phyloP scores from a whole-genome alignment of 345 rosid genomes.

The Lepidium aucheri region DNA sequence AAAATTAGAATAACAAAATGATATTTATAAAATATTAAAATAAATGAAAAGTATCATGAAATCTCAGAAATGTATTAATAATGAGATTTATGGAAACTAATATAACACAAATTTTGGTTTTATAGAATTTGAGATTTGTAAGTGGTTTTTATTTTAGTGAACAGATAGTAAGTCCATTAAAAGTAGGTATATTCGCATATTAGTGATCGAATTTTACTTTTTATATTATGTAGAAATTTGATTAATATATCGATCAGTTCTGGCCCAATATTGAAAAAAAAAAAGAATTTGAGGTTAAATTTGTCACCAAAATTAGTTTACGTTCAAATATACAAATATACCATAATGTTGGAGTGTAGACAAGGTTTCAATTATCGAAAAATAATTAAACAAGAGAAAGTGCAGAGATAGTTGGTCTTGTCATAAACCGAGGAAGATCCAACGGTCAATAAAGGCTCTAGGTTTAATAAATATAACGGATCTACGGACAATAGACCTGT shows the following conservation, averaged over 20 bases:
- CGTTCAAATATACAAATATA: neutral
- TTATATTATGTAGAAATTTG: too few species aligned
- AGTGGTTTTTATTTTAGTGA: too few species aligned
- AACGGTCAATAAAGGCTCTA: slow-evolving; percentile 31
- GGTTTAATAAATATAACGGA: neutral
- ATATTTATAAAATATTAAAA: too few species aligned
- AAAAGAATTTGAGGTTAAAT: neutral
- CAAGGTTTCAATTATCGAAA: neutral
- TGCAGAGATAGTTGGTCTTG: neutral
- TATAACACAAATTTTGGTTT: too few species aligned
- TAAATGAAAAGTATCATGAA: too few species aligned
- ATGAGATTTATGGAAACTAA: neutral
- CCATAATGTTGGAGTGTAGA: slow-evolving; percentile 7
- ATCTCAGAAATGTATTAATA: neutral
- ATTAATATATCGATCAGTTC: too few species aligned
- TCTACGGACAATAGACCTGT: slow-evolving; percentile 2
- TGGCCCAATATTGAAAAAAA: too few species aligned
- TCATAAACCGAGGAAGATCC: slow-evolving; percentile 29
- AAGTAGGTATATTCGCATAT: too few species aligned
- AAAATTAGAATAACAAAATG: too few species aligned
- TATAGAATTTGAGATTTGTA: neutral
- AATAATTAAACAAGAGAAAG: neutral
- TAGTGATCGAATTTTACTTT: too few species aligned
- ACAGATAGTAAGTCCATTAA: too few species aligned
- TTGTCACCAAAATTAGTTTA: neutral